phyloP scores from a whole-genome alignment of 495 filamentous ascomycete species.

The Daldinia caldariorum region DNA sequence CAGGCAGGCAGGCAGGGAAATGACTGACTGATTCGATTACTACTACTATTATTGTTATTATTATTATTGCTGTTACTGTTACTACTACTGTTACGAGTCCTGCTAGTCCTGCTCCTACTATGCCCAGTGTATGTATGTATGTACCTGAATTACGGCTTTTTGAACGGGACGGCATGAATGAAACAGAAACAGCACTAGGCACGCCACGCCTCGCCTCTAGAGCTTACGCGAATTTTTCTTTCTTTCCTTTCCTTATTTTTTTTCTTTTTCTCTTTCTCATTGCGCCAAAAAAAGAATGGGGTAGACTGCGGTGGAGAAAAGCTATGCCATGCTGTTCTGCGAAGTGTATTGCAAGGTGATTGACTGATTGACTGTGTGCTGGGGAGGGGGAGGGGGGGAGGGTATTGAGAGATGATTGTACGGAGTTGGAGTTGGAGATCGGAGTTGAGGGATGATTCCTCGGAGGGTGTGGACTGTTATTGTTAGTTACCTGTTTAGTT shows the following conservation, averaged over 20 bases:
- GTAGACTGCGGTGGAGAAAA: neutral
- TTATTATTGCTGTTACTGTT: constrained; percentile 3
- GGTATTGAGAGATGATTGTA: constrained; percentile 16
- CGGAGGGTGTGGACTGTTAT: neutral
- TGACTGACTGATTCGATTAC: neutral
- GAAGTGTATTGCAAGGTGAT: no score
- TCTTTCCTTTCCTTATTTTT: no score
- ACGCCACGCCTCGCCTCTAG: constrained; percentile 12
- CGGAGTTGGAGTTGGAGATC: constrained; percentile 15
- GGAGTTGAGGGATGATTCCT: constrained; percentile 21
- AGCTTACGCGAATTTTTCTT: neutral
- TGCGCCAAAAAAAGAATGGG: neutral
- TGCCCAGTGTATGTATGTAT: neutral
- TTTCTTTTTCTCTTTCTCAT: neutral
- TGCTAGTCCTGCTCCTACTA: no score
- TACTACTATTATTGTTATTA: neutral
- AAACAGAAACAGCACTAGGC: constrained; percentile 6
- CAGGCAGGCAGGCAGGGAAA: neutral
- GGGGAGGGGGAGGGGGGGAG: no score
- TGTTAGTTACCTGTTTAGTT: neutral
- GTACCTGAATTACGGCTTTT: constrained; percentile 12
- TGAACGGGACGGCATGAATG: constrained; percentile 16
- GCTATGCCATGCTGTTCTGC: neutral
- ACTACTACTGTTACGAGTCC: neutral
- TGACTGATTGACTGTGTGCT: no score